phyloP scores from a whole-genome alignment of 2,329 filamentous ascomycete species.

The Purpureocillium lavendulum region DNA sequence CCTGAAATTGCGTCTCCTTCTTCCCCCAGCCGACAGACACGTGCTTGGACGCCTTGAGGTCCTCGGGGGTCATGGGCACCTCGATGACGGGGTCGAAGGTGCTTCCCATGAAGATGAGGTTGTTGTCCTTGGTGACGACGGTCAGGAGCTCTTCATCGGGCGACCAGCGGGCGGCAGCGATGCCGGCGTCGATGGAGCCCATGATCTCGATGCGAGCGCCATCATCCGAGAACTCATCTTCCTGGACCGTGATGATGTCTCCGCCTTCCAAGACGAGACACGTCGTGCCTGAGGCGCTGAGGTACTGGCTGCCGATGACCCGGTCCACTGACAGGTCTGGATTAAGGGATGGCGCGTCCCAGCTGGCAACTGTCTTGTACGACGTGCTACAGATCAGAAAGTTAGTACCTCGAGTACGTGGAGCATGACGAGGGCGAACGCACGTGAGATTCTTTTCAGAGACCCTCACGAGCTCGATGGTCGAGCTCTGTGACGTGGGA shows the following conservation, averaged over 20 bases:
- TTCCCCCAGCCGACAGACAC: slow-evolving; percentile 98
- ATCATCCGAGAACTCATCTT: slow-evolving; percentile 38
- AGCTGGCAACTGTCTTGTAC: slow-evolving; percentile 57
- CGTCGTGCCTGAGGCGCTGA: slow-evolving; percentile 68
- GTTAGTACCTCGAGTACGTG: no score
- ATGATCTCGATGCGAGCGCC: slow-evolving; percentile 89
- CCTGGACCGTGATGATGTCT: slow-evolving; percentile 79
- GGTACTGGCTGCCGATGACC: slow-evolving; percentile 74
- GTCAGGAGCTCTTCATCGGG: slow-evolving; percentile 88
- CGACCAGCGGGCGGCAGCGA: slow-evolving; percentile 84
- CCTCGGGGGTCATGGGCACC: slow-evolving; percentile 61
- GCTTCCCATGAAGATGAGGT: slow-evolving; percentile 85
- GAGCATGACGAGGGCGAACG: not conserved
- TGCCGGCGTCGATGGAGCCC: slow-evolving; percentile 87
- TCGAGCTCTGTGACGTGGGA: slow-evolving; percentile 58
- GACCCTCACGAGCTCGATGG: slow-evolving; percentile 63
- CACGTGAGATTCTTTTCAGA: slow-evolving; percentile 29
- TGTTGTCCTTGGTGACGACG: slow-evolving; percentile 70
- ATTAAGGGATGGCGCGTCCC: slow-evolving; percentile 78
- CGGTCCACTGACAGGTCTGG: slow-evolving; percentile 69
- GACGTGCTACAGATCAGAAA: slow-evolving; percentile 12
- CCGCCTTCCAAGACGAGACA: slow-evolving; percentile 83
- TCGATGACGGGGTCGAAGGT: slow-evolving; percentile 80
- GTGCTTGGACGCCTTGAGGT: slow-evolving; percentile 81
- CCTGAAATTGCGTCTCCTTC: slow-evolving; percentile 95